Evolutionary conservation across 2,329 filamentous ascomycete species (phyloP).

Genomic region (Pseudocercospora fijiensis): DNA sequence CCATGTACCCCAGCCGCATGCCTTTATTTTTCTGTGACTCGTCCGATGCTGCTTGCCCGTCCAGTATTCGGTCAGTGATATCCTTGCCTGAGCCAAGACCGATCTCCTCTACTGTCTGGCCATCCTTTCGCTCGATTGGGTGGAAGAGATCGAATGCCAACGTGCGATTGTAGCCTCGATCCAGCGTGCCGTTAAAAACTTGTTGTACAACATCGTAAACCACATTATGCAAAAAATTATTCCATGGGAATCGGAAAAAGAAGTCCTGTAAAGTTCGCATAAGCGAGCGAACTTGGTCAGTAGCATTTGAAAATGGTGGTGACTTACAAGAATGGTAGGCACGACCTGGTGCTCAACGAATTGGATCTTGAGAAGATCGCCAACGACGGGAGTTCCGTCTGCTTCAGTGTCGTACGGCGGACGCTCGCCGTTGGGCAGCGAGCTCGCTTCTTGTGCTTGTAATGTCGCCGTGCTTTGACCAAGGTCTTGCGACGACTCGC

Average conservation of each 20-base stretch:
- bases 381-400: conserved; percentile 76
- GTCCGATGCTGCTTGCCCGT: conserved; percentile 84
- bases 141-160: conserved; percentile 85
- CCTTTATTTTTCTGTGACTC: conserved; percentile 78
- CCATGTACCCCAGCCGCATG: conserved; percentile 97
- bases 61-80: conserved; percentile 86
- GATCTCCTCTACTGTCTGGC: conserved; percentile 25
- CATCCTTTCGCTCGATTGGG: conserved; percentile 24
- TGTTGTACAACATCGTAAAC: conserved; percentile 99
- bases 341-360: conserved; percentile 95
- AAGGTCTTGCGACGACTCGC: conserved; percentile 26
- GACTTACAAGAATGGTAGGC: conserved; percentile 83
- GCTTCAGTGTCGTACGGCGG: conserved; percentile 56
- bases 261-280: conserved; percentile 65
- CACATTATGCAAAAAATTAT: conserved; percentile 98
- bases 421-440: conserved; percentile 28
- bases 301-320: not conserved
- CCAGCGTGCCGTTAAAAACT: conserved; percentile 98
- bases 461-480: conserved; percentile 37
- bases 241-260: conserved; percentile 98
- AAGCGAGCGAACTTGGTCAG: conserved; percentile 10
- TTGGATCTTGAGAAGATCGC: conserved; percentile 91
- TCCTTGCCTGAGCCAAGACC: conserved; percentile 66
- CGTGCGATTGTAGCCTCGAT: conserved; percentile 86
- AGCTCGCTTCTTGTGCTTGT: conserved; percentile 29